Evolutionary conservation across 1,284 basidiomycete species (phyloP), one percentile per base, ranked within the genome.

Genomic region (Takashimella koratensis): DNA sequence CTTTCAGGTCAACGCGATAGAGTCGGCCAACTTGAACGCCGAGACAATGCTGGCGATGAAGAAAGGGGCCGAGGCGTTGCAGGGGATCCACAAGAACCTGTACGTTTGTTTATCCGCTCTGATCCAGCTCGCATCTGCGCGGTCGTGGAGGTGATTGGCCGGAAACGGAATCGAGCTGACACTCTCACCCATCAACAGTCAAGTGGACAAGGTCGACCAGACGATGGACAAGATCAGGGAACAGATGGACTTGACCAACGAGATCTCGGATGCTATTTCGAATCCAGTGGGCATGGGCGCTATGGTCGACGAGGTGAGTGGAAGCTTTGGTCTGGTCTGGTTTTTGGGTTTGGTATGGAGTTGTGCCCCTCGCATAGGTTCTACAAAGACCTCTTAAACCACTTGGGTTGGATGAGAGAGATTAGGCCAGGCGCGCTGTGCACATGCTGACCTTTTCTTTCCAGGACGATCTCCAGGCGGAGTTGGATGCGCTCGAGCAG

Each of bases 1-100:
- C 41, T 3, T 23, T 4, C 59, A 81, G 79, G 81, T 98, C 59
- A 95, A 96, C 77, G 95, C 95, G 26, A 84, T 98, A 54, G 96
- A 98, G 77, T 92, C 89, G 20, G 96, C 96, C 47, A 98, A 98
- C 79, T 84, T 98, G 78, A 98, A 99, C 77, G 87, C 91, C 69
- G 94, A 98, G 82, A 98, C 93, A 25, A 94, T 99, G 90, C 80
- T 84, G 24, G 94, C 91, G 24, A 98, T 99, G 92, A 94, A 93
- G 86, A 89, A 90, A 77, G 96, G 91, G 42, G 84, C 93, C 0
- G 86, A 88, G 60, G 96, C 90, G 16, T 82, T 99, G 73, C 89
- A 89, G 78, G 82, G 83, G 45, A 98, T 99, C 55, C 96, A 99
- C 70, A 86, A 87, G 52, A 87, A 86, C 68, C 82, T 98, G 91